Conservation (phyloP, 2,329 filamentous ascomycete species). For the Alternaria ventricosa region DNA sequence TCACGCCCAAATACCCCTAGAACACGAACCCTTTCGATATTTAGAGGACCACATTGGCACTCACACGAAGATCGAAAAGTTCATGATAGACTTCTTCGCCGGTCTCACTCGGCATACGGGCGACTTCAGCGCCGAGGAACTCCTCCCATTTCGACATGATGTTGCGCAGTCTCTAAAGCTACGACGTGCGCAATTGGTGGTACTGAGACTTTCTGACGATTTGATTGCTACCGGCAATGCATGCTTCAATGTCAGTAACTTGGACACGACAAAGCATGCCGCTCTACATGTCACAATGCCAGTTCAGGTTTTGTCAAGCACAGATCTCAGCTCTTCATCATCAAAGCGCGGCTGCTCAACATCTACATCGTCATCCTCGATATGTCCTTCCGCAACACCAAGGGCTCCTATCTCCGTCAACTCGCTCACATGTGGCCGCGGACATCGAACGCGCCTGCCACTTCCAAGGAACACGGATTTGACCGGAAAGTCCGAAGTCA, state of each 20-base stretch:
- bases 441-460: background rate
- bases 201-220: background rate
- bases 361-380: background rate
- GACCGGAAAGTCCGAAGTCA: background rate
- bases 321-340: background rate
- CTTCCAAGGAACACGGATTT: background rate
- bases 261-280: background rate
- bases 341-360: background rate
- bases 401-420: background rate
- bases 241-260: slow-evolving; percentile 3
- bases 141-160: slow-evolving; percentile 4
- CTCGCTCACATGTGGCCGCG: background rate
- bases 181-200: background rate
- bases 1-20: slow-evolving; percentile 1
- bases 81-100: slow-evolving; percentile 21
- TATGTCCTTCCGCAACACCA: background rate
- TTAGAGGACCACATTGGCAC: slow-evolving; percentile 13
- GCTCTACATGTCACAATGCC: slow-evolving; percentile 2
- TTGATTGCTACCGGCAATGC: background rate
- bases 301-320: background rate
- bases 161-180: slow-evolving; percentile 2
- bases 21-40: slow-evolving; percentile 7
- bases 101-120: slow-evolving; percentile 9
- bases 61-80: slow-evolving; percentile 20
- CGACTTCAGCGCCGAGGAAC: background rate